A percentile compares a stretch with the other conserved stretches of the same genome.
Evolutionary conservation across 768 basidiomycete species (phyloP).

Genomic region (Pleurotus djamor): DNA sequence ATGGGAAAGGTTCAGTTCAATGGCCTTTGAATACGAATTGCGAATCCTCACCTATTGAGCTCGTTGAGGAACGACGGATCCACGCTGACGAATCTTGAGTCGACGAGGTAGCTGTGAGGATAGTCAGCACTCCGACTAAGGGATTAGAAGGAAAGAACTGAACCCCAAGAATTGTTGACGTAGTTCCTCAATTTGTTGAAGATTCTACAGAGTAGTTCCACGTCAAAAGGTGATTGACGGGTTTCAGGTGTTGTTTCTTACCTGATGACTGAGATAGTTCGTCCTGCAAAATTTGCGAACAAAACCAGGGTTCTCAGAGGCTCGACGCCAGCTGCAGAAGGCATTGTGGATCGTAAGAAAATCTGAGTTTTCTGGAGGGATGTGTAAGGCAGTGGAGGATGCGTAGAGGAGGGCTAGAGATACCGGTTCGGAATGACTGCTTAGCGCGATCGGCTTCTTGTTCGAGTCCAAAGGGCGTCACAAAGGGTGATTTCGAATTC

Average conservation of each 20-base stretch:
- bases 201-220: slow-evolving; percentile 46
- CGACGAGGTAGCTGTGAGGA: slow-evolving; percentile 71
- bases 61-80: slow-evolving; percentile 65
- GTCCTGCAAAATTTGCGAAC: slow-evolving; percentile 76
- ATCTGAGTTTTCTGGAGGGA: slow-evolving; percentile 78
- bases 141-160: slow-evolving; percentile 9
- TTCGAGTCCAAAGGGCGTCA: slow-evolving; percentile 86
- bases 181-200: slow-evolving; percentile 95
- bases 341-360: slow-evolving; percentile 93
- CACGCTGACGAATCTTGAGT: slow-evolving; percentile 80
- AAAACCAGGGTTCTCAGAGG: slow-evolving; percentile 57
- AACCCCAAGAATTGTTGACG: slow-evolving; percentile 86
- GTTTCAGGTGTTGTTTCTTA: slow-evolving; percentile 23
- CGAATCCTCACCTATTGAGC: slow-evolving; percentile 55
- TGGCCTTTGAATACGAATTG: slow-evolving; percentile 6
- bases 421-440: slow-evolving; percentile 72
- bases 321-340: slow-evolving; percentile 83
- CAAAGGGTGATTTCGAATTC: slow-evolving; percentile 91
- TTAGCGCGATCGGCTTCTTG: slow-evolving; percentile 86
- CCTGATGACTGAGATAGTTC: slow-evolving; percentile 85
- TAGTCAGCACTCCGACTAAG: slow-evolving; percentile 7
- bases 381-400: not conserved
- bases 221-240: not conserved
- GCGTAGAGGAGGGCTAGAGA: no score
- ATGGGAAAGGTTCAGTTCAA: not conserved